Base-by-base conservation (phyloP, 1,284 basidiomycete genomes). In the Chalciporus sp. region DNA sequence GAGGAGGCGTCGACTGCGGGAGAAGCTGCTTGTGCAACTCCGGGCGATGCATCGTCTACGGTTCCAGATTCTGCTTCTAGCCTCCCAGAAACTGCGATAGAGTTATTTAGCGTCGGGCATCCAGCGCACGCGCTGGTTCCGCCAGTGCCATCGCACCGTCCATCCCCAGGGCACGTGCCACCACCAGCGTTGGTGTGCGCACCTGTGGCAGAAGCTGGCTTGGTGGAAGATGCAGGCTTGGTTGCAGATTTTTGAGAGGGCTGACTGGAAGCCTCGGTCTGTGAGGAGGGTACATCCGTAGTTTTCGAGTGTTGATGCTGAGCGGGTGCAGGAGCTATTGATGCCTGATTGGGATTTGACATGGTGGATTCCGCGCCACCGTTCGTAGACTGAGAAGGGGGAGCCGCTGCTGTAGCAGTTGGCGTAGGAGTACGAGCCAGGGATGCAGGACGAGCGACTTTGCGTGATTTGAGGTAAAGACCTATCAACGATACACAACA, bases 51-150 rank as follows among this genome's bases (percentile, higher is more conserved):
- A 41, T 62, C 63, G 2, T 65, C 51, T 11, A 55, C 57, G 53
- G 59, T 66, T 49, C 60, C 53, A 23, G 69, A 64, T 45, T 72
- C 74, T 31, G 61, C 53, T 33, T 74, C 72, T 49, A 70, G 56
- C 51, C 76, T 74, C 59, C 77, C 76, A 60, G 74, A 67, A 26
- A 75, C 72, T 58, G 72, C 73, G 56, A 83, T 71, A 50, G 81
- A 81, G 69, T 97, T 97, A 79, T 97, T 98, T 76, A 86, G 94
- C 40, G 94, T 94, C 11, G 95, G 95, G 72, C 95, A 97, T 42
- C 95, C 95, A 61, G 89, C 85, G 71, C 95, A 98, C 58, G 91
- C 89, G 56, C 85, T 85, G 61, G 92, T 87, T 56, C 95, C 95
- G 63, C 95, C 95, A 28, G 92, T 94, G 58, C 95, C 95, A 74